These are phyloP conservation scores for Lojkania enalia DNA, from an alignment of 2,329 filamentous ascomycete species.

Conservation along the genomic window DNA sequence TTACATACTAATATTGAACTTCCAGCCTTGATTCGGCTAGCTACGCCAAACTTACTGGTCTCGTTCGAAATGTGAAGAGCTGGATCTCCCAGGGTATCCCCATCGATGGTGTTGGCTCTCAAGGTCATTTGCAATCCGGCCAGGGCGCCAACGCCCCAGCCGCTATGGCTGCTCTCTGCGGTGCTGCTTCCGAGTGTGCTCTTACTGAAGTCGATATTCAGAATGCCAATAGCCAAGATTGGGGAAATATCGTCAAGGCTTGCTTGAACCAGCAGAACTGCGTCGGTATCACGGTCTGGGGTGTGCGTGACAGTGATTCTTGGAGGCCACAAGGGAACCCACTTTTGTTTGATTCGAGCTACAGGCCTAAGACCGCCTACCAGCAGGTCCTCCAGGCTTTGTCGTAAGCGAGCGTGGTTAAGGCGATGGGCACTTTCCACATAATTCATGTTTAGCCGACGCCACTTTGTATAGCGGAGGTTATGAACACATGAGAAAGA, in stretches of 20 bases:
- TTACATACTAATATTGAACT: neutral
- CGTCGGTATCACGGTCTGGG: conserved; percentile 69
- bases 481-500: too few species aligned
- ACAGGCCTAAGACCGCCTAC: conserved; percentile 49
- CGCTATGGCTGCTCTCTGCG: conserved; percentile 58
- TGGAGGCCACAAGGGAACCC: conserved; percentile 51
- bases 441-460: too few species aligned
- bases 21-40: conserved; percentile 64
- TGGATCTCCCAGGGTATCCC: conserved; percentile 66
- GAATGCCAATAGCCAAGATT: conserved; percentile 60
- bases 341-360: conserved; percentile 51
- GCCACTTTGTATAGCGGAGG: too few species aligned
- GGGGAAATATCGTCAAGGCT: conserved; percentile 59
- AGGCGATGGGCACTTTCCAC: too few species aligned
- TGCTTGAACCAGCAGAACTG: conserved; percentile 65
- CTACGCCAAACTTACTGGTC: conserved; percentile 62
- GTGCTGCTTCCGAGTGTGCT: conserved; percentile 61
- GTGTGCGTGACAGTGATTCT: conserved; percentile 51
- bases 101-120: conserved; percentile 67
- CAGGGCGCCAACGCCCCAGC: conserved; percentile 52
- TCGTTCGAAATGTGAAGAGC: conserved; percentile 64
- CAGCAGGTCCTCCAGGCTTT: conserved; percentile 34
- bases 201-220: conserved; percentile 72
- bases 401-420: neutral
- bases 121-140: conserved; percentile 58